Conservation (phyloP, 768 basidiomycete species). For the Favolaschia claudopus region DNA sequence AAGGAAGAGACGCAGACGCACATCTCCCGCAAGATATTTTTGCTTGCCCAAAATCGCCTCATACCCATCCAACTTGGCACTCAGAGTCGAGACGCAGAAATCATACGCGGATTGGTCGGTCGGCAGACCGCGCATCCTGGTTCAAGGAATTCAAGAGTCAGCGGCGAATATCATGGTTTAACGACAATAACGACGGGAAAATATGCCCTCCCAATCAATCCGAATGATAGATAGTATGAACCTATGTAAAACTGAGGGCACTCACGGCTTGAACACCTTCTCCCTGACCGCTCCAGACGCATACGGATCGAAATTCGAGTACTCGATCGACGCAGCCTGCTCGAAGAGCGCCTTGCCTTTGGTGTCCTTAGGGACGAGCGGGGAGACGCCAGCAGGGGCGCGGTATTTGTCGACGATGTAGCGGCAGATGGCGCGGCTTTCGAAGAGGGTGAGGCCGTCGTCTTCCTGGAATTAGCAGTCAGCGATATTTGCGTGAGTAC, state of each 20-base stretch:
- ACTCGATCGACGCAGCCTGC: conserved; percentile 20
- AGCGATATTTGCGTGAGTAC: neutral
- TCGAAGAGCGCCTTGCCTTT: conserved; percentile 37
- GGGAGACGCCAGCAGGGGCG: conserved; percentile 44
- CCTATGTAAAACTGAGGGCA: neutral
- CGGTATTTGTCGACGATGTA: conserved; percentile 54
- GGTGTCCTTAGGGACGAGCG: conserved; percentile 45
- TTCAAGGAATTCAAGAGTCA: too few species aligned
- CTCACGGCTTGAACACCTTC: conserved; percentile 21
- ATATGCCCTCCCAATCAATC: too few species aligned
- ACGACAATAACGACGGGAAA: too few species aligned
- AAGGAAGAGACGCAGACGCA: conserved; percentile 34
- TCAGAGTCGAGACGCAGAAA: conserved; percentile 37
- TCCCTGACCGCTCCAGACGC: neutral
- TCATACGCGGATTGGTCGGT: conserved; percentile 36
- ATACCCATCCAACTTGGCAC: conserved; percentile 56
- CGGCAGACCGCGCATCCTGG: conserved; percentile 25
- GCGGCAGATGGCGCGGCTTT: conserved; percentile 54
- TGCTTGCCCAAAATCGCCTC: conserved; percentile 61
- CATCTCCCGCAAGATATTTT: conserved; percentile 64
- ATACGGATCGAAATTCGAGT: conserved; percentile 6
- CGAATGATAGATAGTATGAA: neutral
- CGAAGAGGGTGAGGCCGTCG: conserved; percentile 55
- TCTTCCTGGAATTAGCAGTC: conserved; percentile 41
- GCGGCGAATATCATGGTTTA: too few species aligned